Conservation (phyloP, 2,329 filamentous ascomycete species). For the Alternaria sp. region DNA sequence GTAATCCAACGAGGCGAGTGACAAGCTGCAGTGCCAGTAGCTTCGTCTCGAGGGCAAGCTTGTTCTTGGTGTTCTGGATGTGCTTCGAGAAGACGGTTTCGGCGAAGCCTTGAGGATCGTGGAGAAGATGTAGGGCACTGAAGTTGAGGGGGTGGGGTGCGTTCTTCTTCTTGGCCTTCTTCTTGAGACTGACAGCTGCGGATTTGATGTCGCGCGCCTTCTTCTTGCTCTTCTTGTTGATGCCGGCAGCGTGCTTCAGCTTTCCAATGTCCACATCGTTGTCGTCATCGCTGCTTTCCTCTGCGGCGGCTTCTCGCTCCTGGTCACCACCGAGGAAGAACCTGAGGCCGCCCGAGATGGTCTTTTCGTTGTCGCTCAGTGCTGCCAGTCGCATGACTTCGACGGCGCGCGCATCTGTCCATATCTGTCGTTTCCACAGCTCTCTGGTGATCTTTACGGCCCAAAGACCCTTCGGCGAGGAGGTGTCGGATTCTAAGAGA, state of each 20-base stretch:
- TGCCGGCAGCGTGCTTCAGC: conserved; percentile 81
- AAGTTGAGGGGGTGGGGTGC: conserved; percentile 92
- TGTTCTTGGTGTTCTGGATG: conserved; percentile 83
- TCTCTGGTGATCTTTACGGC: conserved; percentile 94
- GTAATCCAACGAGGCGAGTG: conserved; percentile 86
- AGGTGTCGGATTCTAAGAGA: conserved; percentile 82
- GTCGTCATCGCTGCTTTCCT: conserved; percentile 83
- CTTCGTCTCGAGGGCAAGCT: conserved; percentile 86
- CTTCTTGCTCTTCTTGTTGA: conserved; percentile 98
- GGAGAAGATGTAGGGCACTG: conserved; percentile 88
- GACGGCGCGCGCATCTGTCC: conserved; percentile 94
- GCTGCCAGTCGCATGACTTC: conserved; percentile 97
- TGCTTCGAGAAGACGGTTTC: conserved; percentile 91
- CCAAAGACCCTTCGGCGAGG: conserved; percentile 89
- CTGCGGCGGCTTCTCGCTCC: conserved; percentile 84
- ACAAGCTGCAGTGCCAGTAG: conserved; percentile 89
- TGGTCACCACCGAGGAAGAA: conserved; percentile 98
- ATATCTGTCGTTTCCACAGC: conserved; percentile 94
- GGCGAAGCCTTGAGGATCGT: conserved; percentile 93
- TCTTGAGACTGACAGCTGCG: conserved; percentile 82
- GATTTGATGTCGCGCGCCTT: conserved; percentile 78
- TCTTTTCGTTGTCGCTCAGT: conserved; percentile 90
- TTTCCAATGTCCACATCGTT: conserved; percentile 76
- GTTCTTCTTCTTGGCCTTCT: conserved; percentile 82
- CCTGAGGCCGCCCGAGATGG: conserved; percentile 81